These are phyloP conservation scores for Vicia sativa DNA, from an alignment of 306 rosid genomes.

Conservation along the genomic window DNA sequence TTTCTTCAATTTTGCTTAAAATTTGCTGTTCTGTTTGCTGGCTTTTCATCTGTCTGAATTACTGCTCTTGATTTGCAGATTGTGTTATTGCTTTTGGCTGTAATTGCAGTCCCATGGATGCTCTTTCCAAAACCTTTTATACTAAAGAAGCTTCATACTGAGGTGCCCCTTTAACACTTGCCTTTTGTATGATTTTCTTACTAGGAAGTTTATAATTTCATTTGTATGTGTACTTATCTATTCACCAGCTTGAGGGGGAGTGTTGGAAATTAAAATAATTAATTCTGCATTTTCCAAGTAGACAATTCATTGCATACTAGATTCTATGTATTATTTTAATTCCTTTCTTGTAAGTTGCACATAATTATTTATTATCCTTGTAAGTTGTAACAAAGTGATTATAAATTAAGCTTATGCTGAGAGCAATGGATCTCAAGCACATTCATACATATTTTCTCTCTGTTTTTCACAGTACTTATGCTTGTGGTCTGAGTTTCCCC, in stretches of 20 bases:
- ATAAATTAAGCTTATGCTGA: too few species aligned
- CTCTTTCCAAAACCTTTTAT: slow-evolving; percentile 99
- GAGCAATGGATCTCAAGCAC: too few species aligned
- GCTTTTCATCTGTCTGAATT: slow-evolving; percentile 39
- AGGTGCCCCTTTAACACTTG: slow-evolving; percentile 61
- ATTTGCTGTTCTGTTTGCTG: slow-evolving; percentile 8
- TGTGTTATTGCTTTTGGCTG: slow-evolving; percentile 79
- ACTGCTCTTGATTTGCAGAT: slow-evolving; percentile 68
- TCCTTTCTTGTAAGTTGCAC: too few species aligned
- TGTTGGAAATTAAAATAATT: too few species aligned
- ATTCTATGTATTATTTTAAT: too few species aligned
- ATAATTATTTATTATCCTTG: too few species aligned
- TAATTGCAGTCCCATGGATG: slow-evolving; percentile 99
- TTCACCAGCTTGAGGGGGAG: too few species aligned
- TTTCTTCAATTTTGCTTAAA: slow-evolving; percentile 24
- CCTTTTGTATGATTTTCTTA: slow-evolving; percentile 34
- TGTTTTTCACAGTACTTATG: too few species aligned
- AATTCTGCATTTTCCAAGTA: too few species aligned
- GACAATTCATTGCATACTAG: too few species aligned
- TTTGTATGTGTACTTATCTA: slow-evolving; percentile 26
- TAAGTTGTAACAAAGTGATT: too few species aligned
- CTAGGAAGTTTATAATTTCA: slow-evolving; percentile 22
- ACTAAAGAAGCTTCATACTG: slow-evolving; percentile 77
- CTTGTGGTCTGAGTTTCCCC: slow-evolving; percentile 37
- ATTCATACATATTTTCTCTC: too few species aligned